Conservation (phyloP, 129 eudicot species). For the Ambrosia trifida region DNA sequence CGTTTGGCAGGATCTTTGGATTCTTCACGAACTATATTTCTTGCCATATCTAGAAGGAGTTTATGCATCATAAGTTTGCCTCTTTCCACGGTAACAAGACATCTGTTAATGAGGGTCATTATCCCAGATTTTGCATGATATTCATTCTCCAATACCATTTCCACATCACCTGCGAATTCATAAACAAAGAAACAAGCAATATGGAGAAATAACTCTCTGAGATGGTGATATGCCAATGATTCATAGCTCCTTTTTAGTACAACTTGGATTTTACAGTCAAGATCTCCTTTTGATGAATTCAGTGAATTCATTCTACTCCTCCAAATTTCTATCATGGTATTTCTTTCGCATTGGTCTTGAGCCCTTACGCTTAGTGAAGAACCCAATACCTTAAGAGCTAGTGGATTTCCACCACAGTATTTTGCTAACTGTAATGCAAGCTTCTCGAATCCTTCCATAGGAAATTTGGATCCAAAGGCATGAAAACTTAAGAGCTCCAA, state of each 20-base stretch:
- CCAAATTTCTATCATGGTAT: neutral
- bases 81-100: neutral
- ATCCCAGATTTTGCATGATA: conserved; percentile 14
- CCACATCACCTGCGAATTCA: neutral
- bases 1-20: conserved; percentile 17
- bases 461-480: neutral
- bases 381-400: neutral
- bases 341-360: neutral
- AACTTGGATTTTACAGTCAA: neutral
- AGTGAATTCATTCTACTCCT: neutral
- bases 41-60: conserved; percentile 18
- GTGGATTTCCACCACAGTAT: neutral
- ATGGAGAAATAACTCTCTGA: conserved; percentile 19
- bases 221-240: neutral
- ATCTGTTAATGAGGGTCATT: conserved; percentile 5
- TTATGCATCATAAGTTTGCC: conserved; percentile 1
- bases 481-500: neutral
- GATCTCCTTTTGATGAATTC: neutral
- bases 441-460: neutral
- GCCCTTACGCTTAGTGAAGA: neutral
- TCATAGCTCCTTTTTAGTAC: conserved; percentile 18
- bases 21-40: neutral
- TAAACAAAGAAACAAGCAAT: conserved; percentile 23
- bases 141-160: neutral
- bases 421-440: neutral